Conservation (phyloP, 2,329 filamentous ascomycete species). For the Dryadomyces quercus-mongolicae region DNA sequence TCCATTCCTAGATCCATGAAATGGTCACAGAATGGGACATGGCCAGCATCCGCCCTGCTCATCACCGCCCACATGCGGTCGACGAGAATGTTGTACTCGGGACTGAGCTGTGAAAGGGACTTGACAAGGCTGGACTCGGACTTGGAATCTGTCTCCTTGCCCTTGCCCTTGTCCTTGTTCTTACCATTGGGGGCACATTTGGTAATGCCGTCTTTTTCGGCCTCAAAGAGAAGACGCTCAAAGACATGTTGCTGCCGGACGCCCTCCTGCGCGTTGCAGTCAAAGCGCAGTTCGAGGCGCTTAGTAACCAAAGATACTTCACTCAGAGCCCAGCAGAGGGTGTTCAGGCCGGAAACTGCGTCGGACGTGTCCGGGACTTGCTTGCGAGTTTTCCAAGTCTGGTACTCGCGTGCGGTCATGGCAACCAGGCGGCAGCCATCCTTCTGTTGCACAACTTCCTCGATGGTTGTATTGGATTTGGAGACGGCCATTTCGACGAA, state of each 20-base stretch:
- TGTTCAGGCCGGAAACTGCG: constrained; percentile 20
- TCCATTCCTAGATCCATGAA: neutral
- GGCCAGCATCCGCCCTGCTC: neutral
- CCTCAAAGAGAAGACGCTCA: neutral
- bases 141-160: neutral
- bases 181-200: too few relatives aligned
- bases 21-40: neutral
- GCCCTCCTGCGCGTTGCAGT: neutral
- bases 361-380: constrained; percentile 13
- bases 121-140: too few relatives aligned
- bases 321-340: constrained; percentile 9
- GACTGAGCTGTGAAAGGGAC: neutral
- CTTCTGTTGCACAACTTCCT: neutral
- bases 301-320: neutral
- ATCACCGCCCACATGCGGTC: neutral
- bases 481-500: too few relatives aligned
- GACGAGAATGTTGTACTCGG: neutral
- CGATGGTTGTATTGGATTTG: neutral
- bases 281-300: constrained; percentile 5
- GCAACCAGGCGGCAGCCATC: neutral
- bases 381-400: constrained; percentile 14
- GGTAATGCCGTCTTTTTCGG: neutral
- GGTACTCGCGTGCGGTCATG: neutral
- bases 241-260: constrained; percentile 3
- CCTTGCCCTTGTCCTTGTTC: neutral